Evolutionary conservation across 2,329 filamentous ascomycete genomes (phyloP), one percentile per base, ranked within the genome.

Genomic region (Madurella fahalii): DNA sequence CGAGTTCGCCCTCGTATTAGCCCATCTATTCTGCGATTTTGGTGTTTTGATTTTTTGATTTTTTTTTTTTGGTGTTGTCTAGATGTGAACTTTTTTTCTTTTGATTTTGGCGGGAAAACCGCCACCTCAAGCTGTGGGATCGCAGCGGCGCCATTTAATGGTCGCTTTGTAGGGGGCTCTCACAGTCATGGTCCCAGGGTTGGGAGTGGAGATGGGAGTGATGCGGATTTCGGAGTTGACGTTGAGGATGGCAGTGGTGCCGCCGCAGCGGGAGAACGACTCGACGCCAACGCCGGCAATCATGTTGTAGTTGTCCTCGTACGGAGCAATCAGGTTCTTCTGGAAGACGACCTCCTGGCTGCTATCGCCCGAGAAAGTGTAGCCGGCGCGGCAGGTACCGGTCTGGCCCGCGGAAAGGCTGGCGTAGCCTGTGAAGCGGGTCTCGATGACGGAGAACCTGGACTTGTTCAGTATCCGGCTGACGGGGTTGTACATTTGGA

Each of bases 201-300:
- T 48, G n/a, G 59, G 54, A 54, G 59, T 64, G 47, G 54, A 61
- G 25, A 61, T 57, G 46, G 64, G 64, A 39, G 57, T 61, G 57
- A 65, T 63, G 58, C 64, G 61, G 50, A 65, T 58, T 47, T 65
- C 63, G 30, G 63, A 65, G 62, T 65, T 65, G 57, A 65, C 63
- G 53, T 65, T 65, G 52, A 65, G 60, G 52, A 65, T 62, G 44
- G 64, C 63, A 2, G 61, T 63, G 34, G 54, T 57, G 50, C 50
- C 52, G 40, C 64, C 63, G 56, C 64, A 65, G 49, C 42, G 49
- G 16, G 61, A 60, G 51, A 56, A 65, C 20, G 61, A 57, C 57
- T 64, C 54, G 56, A 64, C 32, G 44, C 62, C 64, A 45, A 65
- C 61, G 49, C 63, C 60, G 12, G 63, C 63, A 7, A 65, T 53